Base-by-base conservation (phyloP, 495 filamentous ascomycete species). In the Staphylotrichum longicolle region DNA sequence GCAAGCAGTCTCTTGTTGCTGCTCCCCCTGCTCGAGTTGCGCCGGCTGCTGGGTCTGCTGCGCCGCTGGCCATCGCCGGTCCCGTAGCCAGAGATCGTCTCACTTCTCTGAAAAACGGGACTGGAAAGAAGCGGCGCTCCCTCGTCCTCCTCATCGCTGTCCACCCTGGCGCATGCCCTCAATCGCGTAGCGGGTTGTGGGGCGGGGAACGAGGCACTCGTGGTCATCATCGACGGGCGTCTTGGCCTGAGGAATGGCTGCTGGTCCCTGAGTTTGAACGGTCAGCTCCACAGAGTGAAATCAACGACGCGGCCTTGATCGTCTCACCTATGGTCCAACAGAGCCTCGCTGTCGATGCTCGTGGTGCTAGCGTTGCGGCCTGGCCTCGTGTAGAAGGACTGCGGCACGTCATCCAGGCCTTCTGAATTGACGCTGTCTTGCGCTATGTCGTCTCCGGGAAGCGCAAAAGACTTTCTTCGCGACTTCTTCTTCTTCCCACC, bases 331-430 rank as follows among this genome's bases (percentile, higher is more conserved):
- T 96, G 91, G 69, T 95, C 91, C 47, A 95, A 74, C 50, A 95
- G 77, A 4, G 83, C 85, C 66, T 91, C 84, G 68, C 89, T 93
- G 57, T 93, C 91, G 56, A 96, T 74, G 68, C 91, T 95, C 5
- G 89, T 91, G 69, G 80, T 86, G 71, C 91, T 96, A 62, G 86
- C 55, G 69, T 87, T 89, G 6, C 72, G 66, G 15, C 76, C 77
- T 41, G 76, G 78, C 47, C 86, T 69, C 37, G 80, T 74, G 68
- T 90, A 92, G 66, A 89, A 86, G 30, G 80, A 72, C 35, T 66
- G 66, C 50, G 60, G 73, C 52, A 60, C 64, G 49, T 71, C 68
- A 35, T 70, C 75, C 48, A 75, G 62, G 14, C 66, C 61, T 40
- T 74, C 72, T 45, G 65, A 77, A 69, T 65, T 68, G 35, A 69